Conservation (phyloP, 805 yeast species). For the Teunomyces stri region DNA sequence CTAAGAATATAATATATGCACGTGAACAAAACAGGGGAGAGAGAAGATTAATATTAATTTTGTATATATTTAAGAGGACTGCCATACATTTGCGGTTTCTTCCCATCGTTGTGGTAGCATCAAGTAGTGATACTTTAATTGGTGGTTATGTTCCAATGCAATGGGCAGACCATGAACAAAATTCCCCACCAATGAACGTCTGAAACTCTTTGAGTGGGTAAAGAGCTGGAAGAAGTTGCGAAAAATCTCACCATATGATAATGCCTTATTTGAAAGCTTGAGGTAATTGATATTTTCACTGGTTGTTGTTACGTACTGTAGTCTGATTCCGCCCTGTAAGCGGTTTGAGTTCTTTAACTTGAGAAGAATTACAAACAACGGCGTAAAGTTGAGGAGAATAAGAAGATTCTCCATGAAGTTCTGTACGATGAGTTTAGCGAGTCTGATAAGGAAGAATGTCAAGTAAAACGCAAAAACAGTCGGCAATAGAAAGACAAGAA, state of each 20-base stretch:
- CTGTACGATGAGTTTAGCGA: conserved; percentile 47
- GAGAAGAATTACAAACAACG: conserved; percentile 77
- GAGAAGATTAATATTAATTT: background rate
- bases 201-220: conserved; percentile 27
- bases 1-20: background rate
- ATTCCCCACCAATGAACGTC: conserved; percentile 17
- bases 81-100: conserved; percentile 1
- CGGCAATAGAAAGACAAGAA: conserved; percentile 75
- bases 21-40: background rate
- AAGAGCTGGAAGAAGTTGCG: conserved; percentile 29
- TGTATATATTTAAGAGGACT: background rate
- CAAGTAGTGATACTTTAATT: conserved; percentile 29
- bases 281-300: conserved; percentile 22
- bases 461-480: conserved; percentile 84
- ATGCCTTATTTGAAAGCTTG: conserved; percentile 34
- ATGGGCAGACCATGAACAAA: conserved; percentile 29
- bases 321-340: conserved; percentile 51
- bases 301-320: conserved; percentile 20
- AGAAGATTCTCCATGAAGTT: conserved; percentile 58
- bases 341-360: conserved; percentile 75
- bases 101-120: conserved; percentile 37
- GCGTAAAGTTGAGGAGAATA: conserved; percentile 76
- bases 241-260: conserved; percentile 35
- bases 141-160: conserved; percentile 21
- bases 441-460: conserved; percentile 61